Base-by-base conservation (phyloP, 208 protist genomes). In the Wallacemonas sp. region DNA sequence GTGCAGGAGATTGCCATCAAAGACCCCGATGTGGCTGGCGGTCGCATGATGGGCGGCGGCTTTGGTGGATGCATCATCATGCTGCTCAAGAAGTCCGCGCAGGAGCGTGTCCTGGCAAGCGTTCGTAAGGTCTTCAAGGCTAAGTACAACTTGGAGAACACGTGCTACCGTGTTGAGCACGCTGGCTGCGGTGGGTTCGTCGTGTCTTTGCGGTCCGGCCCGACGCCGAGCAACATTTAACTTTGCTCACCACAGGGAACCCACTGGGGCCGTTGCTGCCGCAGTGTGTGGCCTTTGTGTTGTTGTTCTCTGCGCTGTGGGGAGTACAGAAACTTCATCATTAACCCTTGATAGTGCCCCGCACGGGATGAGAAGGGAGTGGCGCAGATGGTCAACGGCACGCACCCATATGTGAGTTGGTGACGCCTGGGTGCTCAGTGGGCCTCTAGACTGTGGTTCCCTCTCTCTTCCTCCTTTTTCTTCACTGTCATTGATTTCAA, bases 61-160 rank as follows among this genome's bases (percentile, higher is more conserved):
- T 97, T 97, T 71, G 92, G 92, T 34, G 92, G 92, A 24, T 95
- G 92, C 74, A 78, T 90, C 10, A 74, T 94, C 19, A 60, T 85
- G 62, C 75, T 92, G 2, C 68, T 92, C 13, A 72, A 81, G 42
- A 71, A 71, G 30, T 71, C 61, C 19, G 75, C 76, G 0, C 32
- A 78, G 52, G 78, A 89, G n/a, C 68, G 79, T 13, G 82, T 89
- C n/a, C 61, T 78, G 12, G 58, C 60, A 27, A 61, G 70, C 46
- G 80, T 89, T 4, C 77, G 67, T n/a, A 59, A 81, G 17, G 58
- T 68, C 37, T 92, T 87, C 70, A 75, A 86, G 69, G 71, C 61
- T 6, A 66, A 71, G 38, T 92, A 81, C 61, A 70, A 70, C 1
- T 39, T 85, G 4, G 68, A 75, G 46, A 89, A 88, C 64, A 79